Evolutionary conservation across 1,284 basidiomycete species (phyloP).

Genomic region (Naganishia sp.): DNA sequence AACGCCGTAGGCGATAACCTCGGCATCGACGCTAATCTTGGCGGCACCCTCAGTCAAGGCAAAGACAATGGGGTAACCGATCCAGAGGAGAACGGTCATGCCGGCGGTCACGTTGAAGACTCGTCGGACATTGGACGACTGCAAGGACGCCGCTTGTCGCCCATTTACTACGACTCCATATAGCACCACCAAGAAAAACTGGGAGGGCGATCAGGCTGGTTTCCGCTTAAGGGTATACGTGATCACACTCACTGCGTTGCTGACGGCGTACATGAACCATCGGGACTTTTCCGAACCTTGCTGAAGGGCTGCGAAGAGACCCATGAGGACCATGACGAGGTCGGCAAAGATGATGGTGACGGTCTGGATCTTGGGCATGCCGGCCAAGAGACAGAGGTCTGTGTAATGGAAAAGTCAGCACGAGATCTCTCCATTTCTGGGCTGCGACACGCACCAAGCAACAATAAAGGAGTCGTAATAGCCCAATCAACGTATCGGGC

Average conservation of each 20-base stretch:
- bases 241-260: conserved; percentile 34
- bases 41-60: conserved; percentile 32
- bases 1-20: conserved; percentile 50
- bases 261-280: conserved; percentile 46
- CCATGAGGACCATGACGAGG: conserved; percentile 45
- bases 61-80: conserved; percentile 41
- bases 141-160: conserved; percentile 38
- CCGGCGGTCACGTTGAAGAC: conserved; percentile 30
- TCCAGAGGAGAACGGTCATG: conserved; percentile 41
- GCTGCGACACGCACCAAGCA: too few species aligned
- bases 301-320: conserved; percentile 39
- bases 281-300: conserved; percentile 37
- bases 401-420: too few species aligned
- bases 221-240: background rate
- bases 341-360: conserved; percentile 43
- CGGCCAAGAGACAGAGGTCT: conserved; percentile 33
- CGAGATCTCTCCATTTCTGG: too few species aligned
- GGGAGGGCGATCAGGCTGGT: background rate
- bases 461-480: conserved; percentile 31
- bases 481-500: conserved; percentile 33
- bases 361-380: conserved; percentile 36
- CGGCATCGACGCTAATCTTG: conserved; percentile 40
- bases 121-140: conserved; percentile 31
- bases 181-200: conserved; percentile 43
- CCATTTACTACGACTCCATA: conserved; percentile 44